Percentiles rank a stretch among this genome's conserved stretches.
Evolutionary conservation across 306 rosid species (phyloP).

Genomic region (Arachis stenosperma): DNA sequence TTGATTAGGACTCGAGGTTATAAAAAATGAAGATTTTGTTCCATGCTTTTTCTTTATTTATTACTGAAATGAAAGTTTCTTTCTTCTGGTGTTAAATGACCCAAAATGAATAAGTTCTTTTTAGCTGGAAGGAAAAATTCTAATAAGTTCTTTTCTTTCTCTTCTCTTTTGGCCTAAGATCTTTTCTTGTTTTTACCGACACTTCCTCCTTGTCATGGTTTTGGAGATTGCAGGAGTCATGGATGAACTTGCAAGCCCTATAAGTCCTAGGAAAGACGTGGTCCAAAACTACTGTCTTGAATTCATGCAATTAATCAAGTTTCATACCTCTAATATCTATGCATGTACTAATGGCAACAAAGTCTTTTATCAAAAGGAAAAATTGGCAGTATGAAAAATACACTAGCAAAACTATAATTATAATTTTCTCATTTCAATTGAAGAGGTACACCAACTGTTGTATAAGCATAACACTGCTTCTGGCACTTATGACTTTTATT

Average conservation of each 20-base stretch:
- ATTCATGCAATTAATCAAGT: too few relatives aligned
- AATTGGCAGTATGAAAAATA: neutral
- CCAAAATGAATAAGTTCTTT: constrained; percentile 21
- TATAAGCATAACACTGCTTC: neutral
- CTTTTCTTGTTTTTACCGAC: too few relatives aligned
- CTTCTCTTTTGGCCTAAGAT: constrained; percentile 34
- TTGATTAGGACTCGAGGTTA: too few relatives aligned
- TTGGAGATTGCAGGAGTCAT: too few relatives aligned
- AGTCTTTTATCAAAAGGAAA: constrained; percentile 2
- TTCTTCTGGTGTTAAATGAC: neutral
- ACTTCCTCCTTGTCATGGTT: too few relatives aligned
- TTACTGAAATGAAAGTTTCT: neutral
- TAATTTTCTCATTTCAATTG: neutral
- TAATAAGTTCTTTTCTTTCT: constrained; percentile 69
- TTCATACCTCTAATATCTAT: constrained; percentile 7
- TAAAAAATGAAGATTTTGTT: too few relatives aligned
- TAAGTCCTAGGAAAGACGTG: too few relatives aligned
- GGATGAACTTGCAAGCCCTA: too few relatives aligned
- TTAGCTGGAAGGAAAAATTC: constrained; percentile 70
- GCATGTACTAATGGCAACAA: neutral
- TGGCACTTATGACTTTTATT: neutral
- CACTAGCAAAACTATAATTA: neutral
- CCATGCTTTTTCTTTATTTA: too few relatives aligned
- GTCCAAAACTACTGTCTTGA: too few relatives aligned
- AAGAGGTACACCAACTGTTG: constrained; percentile 1